phyloP scores from a whole-genome alignment of 192 early-diverging fungal species.

The Glomus cerebriforme region DNA sequence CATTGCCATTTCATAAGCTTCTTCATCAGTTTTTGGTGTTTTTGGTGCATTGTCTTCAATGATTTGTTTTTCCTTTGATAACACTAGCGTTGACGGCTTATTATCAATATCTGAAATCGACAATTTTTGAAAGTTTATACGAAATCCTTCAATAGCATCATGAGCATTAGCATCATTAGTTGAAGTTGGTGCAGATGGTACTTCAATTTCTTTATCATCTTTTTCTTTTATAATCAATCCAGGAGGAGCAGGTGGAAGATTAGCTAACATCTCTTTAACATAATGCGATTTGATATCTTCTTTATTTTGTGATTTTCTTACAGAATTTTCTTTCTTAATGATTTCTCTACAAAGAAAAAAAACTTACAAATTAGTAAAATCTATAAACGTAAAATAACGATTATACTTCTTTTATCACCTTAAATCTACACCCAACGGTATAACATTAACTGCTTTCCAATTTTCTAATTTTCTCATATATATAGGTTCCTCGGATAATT shows the following conservation, averaged over 20 bases:
- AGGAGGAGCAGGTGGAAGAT: slow-evolving; percentile 30
- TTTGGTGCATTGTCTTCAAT: neutral
- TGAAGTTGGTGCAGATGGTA: neutral
- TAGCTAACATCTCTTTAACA: slow-evolving; percentile 30
- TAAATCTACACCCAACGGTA: slow-evolving; percentile 33
- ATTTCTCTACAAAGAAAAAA: neutral
- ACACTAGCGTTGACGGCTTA: slow-evolving; percentile 22
- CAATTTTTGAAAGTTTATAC: slow-evolving; percentile 32
- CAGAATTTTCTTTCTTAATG: neutral
- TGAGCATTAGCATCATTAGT: slow-evolving; percentile 13
- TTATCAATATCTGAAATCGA: neutral
- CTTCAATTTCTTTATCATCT: slow-evolving; percentile 20
- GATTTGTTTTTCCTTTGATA: neutral
- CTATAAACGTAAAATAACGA: neutral
- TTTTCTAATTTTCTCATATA: slow-evolving; percentile 60
- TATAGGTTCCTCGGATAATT: slow-evolving; percentile 75
- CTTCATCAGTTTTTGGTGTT: slow-evolving; percentile 3
- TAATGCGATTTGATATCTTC: slow-evolving; percentile 23
- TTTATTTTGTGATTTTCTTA: neutral
- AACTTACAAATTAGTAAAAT: neutral
- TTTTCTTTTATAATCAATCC: slow-evolving; percentile 32
- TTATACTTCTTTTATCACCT: slow-evolving; percentile 34
- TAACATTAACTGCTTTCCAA: slow-evolving; percentile 30
- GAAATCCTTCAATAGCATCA: slow-evolving; percentile 45
- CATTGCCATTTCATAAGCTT: slow-evolving; percentile 34